Percentiles rank a stretch among this genome's conserved stretches.
Evolutionary conservation across 495 filamentous ascomycete genomes (phyloP).

Genomic region (Diplogelasinospora grovesii): DNA sequence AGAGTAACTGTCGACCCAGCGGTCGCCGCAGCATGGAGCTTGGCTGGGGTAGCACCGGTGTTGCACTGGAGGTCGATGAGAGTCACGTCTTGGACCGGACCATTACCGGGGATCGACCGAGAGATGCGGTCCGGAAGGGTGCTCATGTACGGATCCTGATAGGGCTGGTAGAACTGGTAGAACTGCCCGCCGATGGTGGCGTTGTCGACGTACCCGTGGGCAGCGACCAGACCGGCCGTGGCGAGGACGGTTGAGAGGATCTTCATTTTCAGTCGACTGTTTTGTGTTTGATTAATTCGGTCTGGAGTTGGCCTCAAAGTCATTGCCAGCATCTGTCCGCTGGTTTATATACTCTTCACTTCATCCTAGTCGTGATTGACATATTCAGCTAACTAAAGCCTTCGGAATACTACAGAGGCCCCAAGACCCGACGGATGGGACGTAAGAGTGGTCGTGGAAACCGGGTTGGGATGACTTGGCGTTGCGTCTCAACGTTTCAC

Average conservation of each 20-base stretch:
- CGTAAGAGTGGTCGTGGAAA: no score
- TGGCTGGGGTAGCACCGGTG: constrained; percentile 44
- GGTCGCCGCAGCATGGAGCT: constrained; percentile 43
- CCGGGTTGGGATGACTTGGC: no score
- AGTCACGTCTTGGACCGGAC: constrained; percentile 42
- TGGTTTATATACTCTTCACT: no score
- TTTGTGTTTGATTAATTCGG: no score
- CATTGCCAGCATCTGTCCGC: no score
- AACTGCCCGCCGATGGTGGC: constrained; percentile 38
- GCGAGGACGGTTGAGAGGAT: constrained; percentile 37
- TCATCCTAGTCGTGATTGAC: no score
- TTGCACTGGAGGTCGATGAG: constrained; percentile 43
- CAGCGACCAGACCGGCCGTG: constrained; percentile 46
- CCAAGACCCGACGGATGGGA: no score
- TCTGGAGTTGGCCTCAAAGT: no score
- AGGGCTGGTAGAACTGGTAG: constrained; percentile 34
- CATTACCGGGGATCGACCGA: constrained; percentile 43
- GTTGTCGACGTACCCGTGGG: constrained; percentile 55
- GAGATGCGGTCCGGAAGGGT: constrained; percentile 36
- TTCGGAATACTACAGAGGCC: no score
- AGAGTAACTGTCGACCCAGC: constrained; percentile 53
- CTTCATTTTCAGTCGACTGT: constrained; percentile 20
- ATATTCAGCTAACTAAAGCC: no score
- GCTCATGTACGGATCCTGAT: constrained; percentile 43
- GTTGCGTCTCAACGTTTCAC: no score